phyloP scores from a whole-genome alignment of 2,329 filamentous ascomycete genomes.

The Alternaria consortialis region DNA sequence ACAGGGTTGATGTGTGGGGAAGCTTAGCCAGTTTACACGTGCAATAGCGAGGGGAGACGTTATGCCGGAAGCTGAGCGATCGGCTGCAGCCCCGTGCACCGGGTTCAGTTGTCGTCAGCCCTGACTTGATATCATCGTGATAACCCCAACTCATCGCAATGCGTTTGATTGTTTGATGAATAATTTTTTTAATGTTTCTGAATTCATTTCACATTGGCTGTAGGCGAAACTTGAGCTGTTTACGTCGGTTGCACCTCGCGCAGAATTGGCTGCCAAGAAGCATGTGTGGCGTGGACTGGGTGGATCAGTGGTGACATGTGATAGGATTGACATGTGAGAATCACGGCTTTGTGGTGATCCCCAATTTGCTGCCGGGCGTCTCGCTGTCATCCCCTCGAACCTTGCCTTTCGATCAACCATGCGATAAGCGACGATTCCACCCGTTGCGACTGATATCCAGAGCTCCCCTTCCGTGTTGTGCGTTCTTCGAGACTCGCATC shows the following conservation, averaged over 20 bases:
- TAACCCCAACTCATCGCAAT: neutral
- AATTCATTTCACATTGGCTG: neutral
- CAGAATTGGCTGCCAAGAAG: slow-evolving; percentile 19
- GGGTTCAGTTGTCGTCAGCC: neutral
- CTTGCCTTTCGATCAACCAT: slow-evolving; percentile 12
- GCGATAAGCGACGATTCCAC: slow-evolving; percentile 13
- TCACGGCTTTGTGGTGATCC: slow-evolving; percentile 25
- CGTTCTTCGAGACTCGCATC: slow-evolving; percentile 11
- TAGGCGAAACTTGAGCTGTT: neutral
- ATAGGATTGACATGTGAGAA: slow-evolving; percentile 38
- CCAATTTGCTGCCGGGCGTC: slow-evolving; percentile 30
- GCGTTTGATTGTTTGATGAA: neutral
- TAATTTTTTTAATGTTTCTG: neutral
- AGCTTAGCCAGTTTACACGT: slow-evolving; percentile 9
- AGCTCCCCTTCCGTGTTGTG: slow-evolving; percentile 7
- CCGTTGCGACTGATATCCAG: neutral
- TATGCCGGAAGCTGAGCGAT: slow-evolving; percentile 2
- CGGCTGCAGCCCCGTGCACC: slow-evolving; percentile 2
- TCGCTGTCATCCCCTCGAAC: slow-evolving; percentile 12
- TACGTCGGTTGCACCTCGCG: neutral
- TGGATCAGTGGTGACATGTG: slow-evolving; percentile 29
- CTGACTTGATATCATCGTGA: neutral
- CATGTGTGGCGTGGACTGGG: slow-evolving; percentile 26
- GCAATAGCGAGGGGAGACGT: neutral
- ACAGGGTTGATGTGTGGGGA: slow-evolving; percentile 9